Evolutionary conservation across 108 stramenopile species (phyloP), one percentile per base, ranked within the genome.

Genomic region (Discostella stelligeroides): DNA sequence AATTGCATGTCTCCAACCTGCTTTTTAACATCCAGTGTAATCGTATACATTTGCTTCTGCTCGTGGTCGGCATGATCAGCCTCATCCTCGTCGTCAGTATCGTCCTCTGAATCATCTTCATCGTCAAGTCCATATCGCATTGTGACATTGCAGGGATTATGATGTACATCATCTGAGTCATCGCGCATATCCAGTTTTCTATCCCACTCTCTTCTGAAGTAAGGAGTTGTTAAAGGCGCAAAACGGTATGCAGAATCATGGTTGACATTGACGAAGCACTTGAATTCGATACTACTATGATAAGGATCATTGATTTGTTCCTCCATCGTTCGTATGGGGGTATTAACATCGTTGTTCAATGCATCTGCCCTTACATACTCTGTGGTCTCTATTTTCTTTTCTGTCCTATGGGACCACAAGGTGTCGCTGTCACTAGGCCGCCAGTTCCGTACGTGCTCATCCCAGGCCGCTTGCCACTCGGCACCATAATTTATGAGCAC

Each of bases 391-490:
- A 43, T 50, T 17, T 20, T 63, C 2, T 27, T 39, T 15, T 47
- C 46, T 43, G 40, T n/a, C 11, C 45, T 27, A 20, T 64, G 47
- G 14, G 74, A 78, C 56, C 61, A 75, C 24, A 72, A 62, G 11
- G 74, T 82, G 34, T 75, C 73, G 39, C 40, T 34, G n/a, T 70
- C 9, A 6, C 48, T 60, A 5, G 80, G 62, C 45, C 57, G 17
- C 80, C 80, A 81, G 7, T 76, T 58, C 54, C 58, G 71, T 38
- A 82, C 49, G 51, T 93, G 89, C 7, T 72, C 57, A 46, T 81
- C 76, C 63, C 83, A 84, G 13, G 90, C 90, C 11, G 38, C 24
- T 58, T 85, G 80, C 90, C 90, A 91, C 57, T 73, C 82, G 13
- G 63, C 61, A 2, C 85, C 86, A 21, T 83, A 75, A 47, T 87